These are phyloP conservation scores for Paecilomyces dactylethromorphus DNA, from an alignment of 2,329 filamentous ascomycete genomes.

Conservation along the genomic window DNA sequence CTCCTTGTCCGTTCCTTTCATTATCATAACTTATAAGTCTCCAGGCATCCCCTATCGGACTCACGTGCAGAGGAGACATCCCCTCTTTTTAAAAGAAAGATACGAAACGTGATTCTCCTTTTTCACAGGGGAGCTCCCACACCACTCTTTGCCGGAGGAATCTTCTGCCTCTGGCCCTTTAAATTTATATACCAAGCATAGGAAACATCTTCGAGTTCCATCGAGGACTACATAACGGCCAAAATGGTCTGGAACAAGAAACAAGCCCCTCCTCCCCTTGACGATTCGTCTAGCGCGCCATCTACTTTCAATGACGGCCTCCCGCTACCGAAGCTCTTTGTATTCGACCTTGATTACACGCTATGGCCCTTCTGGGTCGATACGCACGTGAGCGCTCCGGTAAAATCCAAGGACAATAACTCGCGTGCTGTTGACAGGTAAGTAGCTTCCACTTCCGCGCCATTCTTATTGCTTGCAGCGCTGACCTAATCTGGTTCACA, in stretches of 20 bases:
- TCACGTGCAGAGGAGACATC: background rate
- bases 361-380: slow-evolving; percentile 99
- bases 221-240: background rate
- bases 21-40: background rate
- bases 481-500: slow-evolving; percentile 14
- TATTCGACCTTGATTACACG: slow-evolving; percentile 96
- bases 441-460: background rate
- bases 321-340: slow-evolving; percentile 73
- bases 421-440: slow-evolving; percentile 39
- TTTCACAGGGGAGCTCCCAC: background rate
- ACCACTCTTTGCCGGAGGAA: background rate
- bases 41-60: background rate
- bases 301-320: slow-evolving; percentile 58
- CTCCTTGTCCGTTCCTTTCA: background rate
- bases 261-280: slow-evolving; percentile 26
- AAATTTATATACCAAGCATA: background rate
- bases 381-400: slow-evolving; percentile 74
- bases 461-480: slow-evolving; percentile 5
- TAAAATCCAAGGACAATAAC: slow-evolving; percentile 55
- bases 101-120: background rate
- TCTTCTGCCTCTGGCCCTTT: background rate
- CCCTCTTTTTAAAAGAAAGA: background rate
- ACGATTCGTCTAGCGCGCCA: slow-evolving; percentile 36
- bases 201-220: background rate
- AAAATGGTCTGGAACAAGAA: slow-evolving; percentile 29